Evolutionary conservation across 768 basidiomycete genomes (phyloP), one percentile per base, ranked within the genome.

Genomic region (Rhizopogon rudus): DNA sequence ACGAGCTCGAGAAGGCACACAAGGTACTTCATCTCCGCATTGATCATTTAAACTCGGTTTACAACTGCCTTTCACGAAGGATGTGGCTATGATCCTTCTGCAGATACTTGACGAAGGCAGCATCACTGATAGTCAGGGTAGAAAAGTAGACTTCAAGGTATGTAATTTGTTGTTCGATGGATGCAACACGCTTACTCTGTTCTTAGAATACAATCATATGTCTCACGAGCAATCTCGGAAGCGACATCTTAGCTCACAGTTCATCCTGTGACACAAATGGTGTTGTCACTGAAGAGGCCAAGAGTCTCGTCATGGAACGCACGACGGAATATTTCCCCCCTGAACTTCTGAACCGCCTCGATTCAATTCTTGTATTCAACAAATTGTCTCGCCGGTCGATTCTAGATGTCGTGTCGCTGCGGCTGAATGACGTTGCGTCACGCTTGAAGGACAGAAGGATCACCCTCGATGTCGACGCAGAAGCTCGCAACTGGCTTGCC

Each of bases 51-150:
- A 9, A 25, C 52, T 6, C 0, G 13, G 6, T 40, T 25, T 25
- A 37, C 37, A 28, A 28, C 29, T 28, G 17, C 48, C 37, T 35
- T 28, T n/a, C 12, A 54, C 49, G 14, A 50, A 83, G 81, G 93
- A 94, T 63, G 91, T 97, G 25, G 80, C 90, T 1, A 89, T 94
- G 84, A 91, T 95, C 57, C 75, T 96, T 17, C 77, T 96, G 3
- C 93, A 96, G 67, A 88, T 97, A 44, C 78, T 97, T 12, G 93
- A 97, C 60, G 93, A 97, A 68, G 93, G 93, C 7, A 83, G 75
- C 48, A 77, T 95, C 57, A 95, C 93, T 0, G 93, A 97, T 66
- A 92, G 90, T 58, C 92, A 94, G 67, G 93, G 93, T 9, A 82
- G 91, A 53, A 91, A 92, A 66, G 88, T 96, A 3, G 92, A 93